phyloP scores from a whole-genome alignment of 169 alveolate genomes.

The Babesia ovata region DNA sequence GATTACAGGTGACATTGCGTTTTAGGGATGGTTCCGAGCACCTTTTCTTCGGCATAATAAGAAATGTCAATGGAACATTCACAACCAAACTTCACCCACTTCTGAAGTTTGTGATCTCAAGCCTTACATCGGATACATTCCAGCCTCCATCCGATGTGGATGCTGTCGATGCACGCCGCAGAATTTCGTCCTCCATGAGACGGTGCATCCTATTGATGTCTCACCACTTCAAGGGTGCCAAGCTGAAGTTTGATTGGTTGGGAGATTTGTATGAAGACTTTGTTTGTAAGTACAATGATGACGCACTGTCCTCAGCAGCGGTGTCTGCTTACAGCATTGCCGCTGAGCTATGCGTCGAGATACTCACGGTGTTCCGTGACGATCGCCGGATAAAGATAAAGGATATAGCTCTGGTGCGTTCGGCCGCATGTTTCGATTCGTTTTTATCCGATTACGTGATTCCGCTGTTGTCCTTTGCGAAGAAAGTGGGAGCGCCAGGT shows the following conservation, averaged over 20 bases:
- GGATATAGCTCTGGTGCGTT: constrained; percentile 24
- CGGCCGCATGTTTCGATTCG: constrained; percentile 27
- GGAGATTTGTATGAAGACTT: constrained; percentile 28
- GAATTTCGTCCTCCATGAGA: constrained; percentile 18
- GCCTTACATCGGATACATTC: not conserved
- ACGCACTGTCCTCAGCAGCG: not conserved
- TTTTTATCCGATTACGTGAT: constrained; percentile 25
- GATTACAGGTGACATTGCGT: not conserved
- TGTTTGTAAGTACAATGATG: not conserved
- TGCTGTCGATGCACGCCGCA: constrained; percentile 1
- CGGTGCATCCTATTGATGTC: constrained; percentile 33
- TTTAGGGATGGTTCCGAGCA: constrained; percentile 62
- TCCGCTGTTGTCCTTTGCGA: constrained; percentile 54
- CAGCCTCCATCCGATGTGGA: not conserved
- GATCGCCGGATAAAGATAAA: constrained; percentile 5
- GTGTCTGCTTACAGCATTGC: constrained; percentile 35
- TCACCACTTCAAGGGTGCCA: constrained; percentile 29
- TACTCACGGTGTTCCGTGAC: constrained; percentile 20
- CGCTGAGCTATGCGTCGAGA: constrained; percentile 55
- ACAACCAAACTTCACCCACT: constrained; percentile 45
- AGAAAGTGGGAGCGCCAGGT: constrained; percentile 11
- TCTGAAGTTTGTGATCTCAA: constrained; percentile 30
- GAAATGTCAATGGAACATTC: constrained; percentile 57
- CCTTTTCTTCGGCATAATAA: constrained; percentile 44
- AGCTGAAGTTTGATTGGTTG: constrained; percentile 48